These are phyloP conservation scores for Raphanus sativus DNA, from an alignment of 345 rosid species.

Conservation along the genomic window DNA sequence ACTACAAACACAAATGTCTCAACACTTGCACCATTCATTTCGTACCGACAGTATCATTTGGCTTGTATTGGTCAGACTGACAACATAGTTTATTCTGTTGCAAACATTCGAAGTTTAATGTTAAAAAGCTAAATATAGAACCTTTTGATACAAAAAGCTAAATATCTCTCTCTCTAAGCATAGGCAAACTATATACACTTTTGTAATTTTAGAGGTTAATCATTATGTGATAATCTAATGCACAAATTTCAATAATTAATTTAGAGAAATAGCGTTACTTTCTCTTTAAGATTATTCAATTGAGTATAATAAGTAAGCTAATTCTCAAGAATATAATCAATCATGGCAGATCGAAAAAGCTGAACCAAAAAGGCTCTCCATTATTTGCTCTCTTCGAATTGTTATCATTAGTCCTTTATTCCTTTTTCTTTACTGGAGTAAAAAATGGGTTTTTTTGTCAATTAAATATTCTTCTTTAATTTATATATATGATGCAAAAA, in stretches of 20 bases:
- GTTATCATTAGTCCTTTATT: constrained; percentile 31
- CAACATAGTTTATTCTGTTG: constrained; percentile 17
- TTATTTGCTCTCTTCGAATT: constrained; percentile 32
- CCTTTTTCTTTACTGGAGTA: constrained; percentile 13
- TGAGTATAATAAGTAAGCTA: constrained; percentile 20
- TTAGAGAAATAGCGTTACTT: constrained; percentile 29
- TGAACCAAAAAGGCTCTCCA: constrained; percentile 31
- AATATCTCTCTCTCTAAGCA: constrained; percentile 25
- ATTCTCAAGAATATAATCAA: constrained; percentile 35
- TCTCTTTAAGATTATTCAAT: constrained; percentile 31
- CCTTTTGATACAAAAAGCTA: constrained; percentile 12
- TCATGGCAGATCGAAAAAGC: constrained; percentile 36
- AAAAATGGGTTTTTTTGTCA: not conserved
- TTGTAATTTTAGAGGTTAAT: constrained; percentile 30
- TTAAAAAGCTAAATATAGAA: not conserved
- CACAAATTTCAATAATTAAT: constrained; percentile 28
- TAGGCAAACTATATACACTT: constrained; percentile 17
- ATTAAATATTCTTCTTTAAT: not conserved
- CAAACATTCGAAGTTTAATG: constrained; percentile 1
- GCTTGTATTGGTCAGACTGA: constrained; percentile 23
- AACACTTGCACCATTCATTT: not conserved
- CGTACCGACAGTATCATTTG: constrained; percentile 31
- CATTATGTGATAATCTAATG: constrained; percentile 39
- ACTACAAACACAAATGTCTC: not conserved
- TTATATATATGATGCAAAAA: constrained; percentile 33